A percentile compares a stretch with the other conserved stretches of the same genome.
These are phyloP conservation scores for Flaveria sonorensis DNA, from an alignment of 129 eudicot species.

Conservation along the genomic window DNA sequence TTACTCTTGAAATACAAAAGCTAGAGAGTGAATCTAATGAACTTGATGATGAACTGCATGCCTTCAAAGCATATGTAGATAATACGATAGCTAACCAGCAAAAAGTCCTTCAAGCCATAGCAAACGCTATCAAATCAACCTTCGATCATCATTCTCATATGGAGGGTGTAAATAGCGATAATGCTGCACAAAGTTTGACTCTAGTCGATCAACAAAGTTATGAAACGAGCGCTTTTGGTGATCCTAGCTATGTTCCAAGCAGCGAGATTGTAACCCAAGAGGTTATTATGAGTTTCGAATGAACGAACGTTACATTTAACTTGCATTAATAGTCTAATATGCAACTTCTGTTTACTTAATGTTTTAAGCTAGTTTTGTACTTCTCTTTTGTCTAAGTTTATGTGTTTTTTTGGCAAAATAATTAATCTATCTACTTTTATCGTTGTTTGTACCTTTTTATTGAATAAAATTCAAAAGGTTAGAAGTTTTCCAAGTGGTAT, in stretches of 20 bases:
- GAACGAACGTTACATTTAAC: not conserved
- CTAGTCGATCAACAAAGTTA: not conserved
- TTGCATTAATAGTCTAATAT: not conserved
- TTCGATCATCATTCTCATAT: not conserved
- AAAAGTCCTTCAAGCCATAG: constrained; percentile 11
- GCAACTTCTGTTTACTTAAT: too few species aligned
- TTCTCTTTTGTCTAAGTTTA: too few species aligned
- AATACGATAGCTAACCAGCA: constrained; percentile 11
- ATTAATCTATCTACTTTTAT: too few species aligned
- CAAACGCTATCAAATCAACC: constrained; percentile 2
- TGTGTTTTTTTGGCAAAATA: too few species aligned
- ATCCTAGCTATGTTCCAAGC: not conserved
- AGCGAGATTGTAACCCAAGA: not conserved
- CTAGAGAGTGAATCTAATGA: constrained; percentile 11
- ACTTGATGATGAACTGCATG: constrained; percentile 8
- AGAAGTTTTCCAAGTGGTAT: too few species aligned
- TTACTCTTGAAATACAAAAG: not conserved
- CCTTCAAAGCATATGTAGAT: constrained; percentile 4
- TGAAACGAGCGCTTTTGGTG: not conserved
- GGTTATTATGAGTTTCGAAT: not conserved
- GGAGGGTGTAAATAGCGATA: not conserved
- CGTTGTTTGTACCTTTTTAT: too few species aligned
- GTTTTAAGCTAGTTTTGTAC: too few species aligned
- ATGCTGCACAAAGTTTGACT: not conserved
- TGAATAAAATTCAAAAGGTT: too few species aligned